Base-by-base conservation (phyloP, 371 early-diverging fungal genomes). In the Parasitella parasitica region DNA sequence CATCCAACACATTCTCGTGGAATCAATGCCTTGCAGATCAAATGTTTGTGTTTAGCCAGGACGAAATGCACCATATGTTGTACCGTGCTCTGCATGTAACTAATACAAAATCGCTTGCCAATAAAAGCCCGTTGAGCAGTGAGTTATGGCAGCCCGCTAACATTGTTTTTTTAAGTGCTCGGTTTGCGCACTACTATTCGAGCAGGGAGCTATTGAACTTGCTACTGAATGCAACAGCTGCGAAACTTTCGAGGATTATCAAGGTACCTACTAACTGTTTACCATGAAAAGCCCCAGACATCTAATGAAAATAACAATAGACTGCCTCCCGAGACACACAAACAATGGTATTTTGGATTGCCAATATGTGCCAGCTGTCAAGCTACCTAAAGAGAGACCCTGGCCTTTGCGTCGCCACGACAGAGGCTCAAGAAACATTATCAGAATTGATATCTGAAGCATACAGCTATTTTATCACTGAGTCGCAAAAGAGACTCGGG, bases 1-100 rank as follows among this genome's bases (percentile, higher is more conserved):
- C 71, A 0, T 54, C 69, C 30, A 71, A 74, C 18, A 82, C 81
- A 22, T 93, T 93, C 75, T 75, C 84, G 24, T 94, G 89, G 91
- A 83, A 86, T 37, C 76, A 70, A 28, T 91, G 94, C 69, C 76
- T 81, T 36, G 86, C 85, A 6, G 91, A 92, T 71, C 95, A 94
- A 70, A 94, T 94, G 94, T 87, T 94, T 76, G 97, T 94, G 8
- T 92, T 96, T 72, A 85, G 88, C 35, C 79, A 76, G 30, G 75
- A 73, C 9, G 83, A 89, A 4, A 68, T 93, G 41, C 73, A 83
- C 4, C 77, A 81, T 51, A 82, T 96, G 6, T 61, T 96, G 18
- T 77, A 90, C 16, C 83, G 84, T 0, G 80, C 89, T 4, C 76
- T 93, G 13, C 72, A 73, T n/a, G 74, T 77, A 16, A 78, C 51